Evolutionary conservation across 306 rosid species (phyloP).

Genomic region (Rosa multiflora): DNA sequence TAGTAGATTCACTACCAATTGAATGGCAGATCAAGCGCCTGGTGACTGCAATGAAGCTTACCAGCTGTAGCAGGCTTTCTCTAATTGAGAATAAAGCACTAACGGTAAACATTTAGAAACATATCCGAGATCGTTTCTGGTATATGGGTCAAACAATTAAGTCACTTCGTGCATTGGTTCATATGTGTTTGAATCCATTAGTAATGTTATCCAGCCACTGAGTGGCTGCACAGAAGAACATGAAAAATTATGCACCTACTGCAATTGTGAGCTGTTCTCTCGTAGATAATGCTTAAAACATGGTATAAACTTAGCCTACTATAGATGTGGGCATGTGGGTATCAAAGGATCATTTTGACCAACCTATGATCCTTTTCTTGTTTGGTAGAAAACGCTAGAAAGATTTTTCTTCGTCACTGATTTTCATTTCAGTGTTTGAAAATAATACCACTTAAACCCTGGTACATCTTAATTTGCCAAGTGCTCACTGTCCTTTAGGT

Average conservation of each 20-base stretch:
- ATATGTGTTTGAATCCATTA: neutral
- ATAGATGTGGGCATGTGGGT: neutral
- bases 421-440: neutral
- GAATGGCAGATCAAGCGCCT: slow-evolving; percentile 90
- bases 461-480: neutral
- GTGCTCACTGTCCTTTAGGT: neutral
- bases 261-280: neutral
- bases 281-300: neutral
- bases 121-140: neutral
- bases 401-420: neutral
- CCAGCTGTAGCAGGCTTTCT: slow-evolving; percentile 72
- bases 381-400: neutral
- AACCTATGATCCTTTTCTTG: neutral
- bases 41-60: slow-evolving; percentile 83
- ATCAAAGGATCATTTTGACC: neutral
- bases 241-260: neutral
- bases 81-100: slow-evolving; percentile 73
- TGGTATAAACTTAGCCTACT: neutral
- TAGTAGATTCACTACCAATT: slow-evolving; percentile 60
- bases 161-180: neutral
- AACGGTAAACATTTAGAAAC: slow-evolving; percentile 44
- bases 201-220: neutral
- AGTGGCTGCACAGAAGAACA: neutral
- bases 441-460: neutral
- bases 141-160: neutral